Evolutionary conservation across 2,329 filamentous ascomycete genomes (phyloP), one percentile per base, ranked within the genome.

Genomic region (Apiospora marii): DNA sequence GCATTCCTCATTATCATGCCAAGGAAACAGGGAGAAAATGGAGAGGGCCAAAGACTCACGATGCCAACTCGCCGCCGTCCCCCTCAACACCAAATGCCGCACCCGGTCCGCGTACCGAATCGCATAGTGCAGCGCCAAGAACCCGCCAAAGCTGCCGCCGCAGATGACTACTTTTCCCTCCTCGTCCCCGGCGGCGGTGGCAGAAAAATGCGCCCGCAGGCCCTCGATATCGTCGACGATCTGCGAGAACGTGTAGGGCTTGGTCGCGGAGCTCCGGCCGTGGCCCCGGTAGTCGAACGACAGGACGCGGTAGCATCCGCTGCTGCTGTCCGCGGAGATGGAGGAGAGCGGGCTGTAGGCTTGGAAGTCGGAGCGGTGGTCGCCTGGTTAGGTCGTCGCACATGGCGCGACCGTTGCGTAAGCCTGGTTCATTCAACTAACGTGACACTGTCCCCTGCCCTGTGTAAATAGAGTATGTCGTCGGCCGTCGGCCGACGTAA

Each of bases 81-180:
- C 83, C 13, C 83, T 75, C 4, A 84, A 76, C 34, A 84, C 79
- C 67, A 84, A 70, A 69, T 81, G 76, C 7, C 77, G 78, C 0
- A 83, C 78, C 1, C 76, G 72, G 0, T 76, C 46, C 0, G 80
- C 75, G 69, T 83, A 83, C 43, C 80, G 79, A 71, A 84, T 83
- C 16, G 82, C 81, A 72, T 84, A 84, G 5, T 82, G 80, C 72
- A 82, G 80, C 0, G 83, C 83, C 5, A 84, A 74, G 49, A 81
- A 84, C 0, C 82, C 83, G 13, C 83, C 82, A 64, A 84, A 84
- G 71, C 82, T 83, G 2, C 83, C 83, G 12, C 82, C 82, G 19
- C 80, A 81, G 30, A 84, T 78, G 44, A 84, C 78, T 16, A 77
- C 78, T 19, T 78, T 74, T 27, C 73, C 67, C 0, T 77, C 61